Conservation (phyloP, 345 rosid genomes). For the Nasturtium officinale region DNA sequence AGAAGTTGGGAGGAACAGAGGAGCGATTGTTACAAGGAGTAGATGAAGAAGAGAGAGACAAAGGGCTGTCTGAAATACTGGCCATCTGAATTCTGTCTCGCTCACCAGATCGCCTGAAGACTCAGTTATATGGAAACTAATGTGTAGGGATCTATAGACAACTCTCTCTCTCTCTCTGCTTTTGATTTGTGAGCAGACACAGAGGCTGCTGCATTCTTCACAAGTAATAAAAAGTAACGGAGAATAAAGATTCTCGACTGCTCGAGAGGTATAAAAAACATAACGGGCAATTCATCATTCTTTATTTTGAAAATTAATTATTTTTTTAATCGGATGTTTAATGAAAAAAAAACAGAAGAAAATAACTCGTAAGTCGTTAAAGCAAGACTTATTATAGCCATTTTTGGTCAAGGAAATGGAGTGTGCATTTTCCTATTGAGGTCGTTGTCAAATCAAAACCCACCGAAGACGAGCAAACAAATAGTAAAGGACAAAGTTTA, state of each 20-base stretch:
- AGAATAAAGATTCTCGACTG: conserved; percentile 35
- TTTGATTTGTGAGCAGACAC: conserved; percentile 3
- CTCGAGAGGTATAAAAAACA: background rate
- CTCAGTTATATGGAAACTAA: background rate
- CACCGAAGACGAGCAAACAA: conserved; percentile 32
- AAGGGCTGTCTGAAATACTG: conserved; percentile 14
- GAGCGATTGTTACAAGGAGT: conserved; percentile 15
- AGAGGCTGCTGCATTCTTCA: conserved; percentile 16
- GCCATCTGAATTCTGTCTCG: conserved; percentile 18
- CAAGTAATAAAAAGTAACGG: conserved; percentile 18
- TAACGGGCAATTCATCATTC: too few relatives aligned
- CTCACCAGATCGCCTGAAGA: background rate
- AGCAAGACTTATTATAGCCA: background rate
- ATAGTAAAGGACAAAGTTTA: conserved; percentile 21
- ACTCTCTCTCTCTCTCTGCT: conserved; percentile 21
- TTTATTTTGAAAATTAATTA: too few relatives aligned
- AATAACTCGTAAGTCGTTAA: too few relatives aligned
- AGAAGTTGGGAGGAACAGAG: conserved; percentile 48
- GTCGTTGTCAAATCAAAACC: conserved; percentile 11
- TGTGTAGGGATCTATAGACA: conserved; percentile 10
- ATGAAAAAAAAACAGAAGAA: too few relatives aligned
- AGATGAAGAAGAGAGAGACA: conserved; percentile 28
- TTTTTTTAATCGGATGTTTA: too few relatives aligned
- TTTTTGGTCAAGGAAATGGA: background rate
- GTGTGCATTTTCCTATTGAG: background rate